Percentiles rank a stretch among this genome's conserved stretches.
phyloP scores from a whole-genome alignment of 2,329 filamentous ascomycete genomes.

The Claviceps cyperi region DNA sequence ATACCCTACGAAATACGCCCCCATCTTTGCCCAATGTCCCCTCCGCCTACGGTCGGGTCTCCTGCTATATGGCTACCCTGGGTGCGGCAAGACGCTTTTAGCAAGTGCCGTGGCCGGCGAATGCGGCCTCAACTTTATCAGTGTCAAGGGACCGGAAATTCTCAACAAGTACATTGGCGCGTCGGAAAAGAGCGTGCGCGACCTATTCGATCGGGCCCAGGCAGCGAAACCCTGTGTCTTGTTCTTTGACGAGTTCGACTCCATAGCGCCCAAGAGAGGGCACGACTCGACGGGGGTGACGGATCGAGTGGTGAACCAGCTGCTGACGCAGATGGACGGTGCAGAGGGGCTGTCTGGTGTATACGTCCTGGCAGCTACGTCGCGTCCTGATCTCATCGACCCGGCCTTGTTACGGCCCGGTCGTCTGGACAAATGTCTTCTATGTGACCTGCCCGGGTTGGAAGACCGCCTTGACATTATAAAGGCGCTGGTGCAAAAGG shows the following conservation, averaged over 20 bases:
- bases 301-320: slow-evolving; percentile 93
- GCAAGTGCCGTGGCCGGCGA: slow-evolving; percentile 96
- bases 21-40: slow-evolving; percentile 92
- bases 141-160: slow-evolving; percentile 94
- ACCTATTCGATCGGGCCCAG: slow-evolving; percentile 83
- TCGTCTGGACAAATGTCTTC: slow-evolving; percentile 78
- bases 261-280: slow-evolving; percentile 89
- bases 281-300: slow-evolving; percentile 98
- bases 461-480: slow-evolving; percentile 84
- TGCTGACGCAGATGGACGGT: slow-evolving; percentile 97
- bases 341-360: slow-evolving; percentile 90
- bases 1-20: slow-evolving; percentile 95
- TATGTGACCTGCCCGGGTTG: slow-evolving; percentile 74
- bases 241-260: slow-evolving; percentile 98
- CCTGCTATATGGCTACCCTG: slow-evolving; percentile 85
- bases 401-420: slow-evolving; percentile 84
- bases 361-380: slow-evolving; percentile 91
- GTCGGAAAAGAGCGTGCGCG: slow-evolving; percentile 88
- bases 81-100: slow-evolving; percentile 90
- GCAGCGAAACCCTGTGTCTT: slow-evolving; percentile 86
- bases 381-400: slow-evolving; percentile 85
- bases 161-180: slow-evolving; percentile 98
- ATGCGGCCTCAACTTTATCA: slow-evolving; percentile 96
- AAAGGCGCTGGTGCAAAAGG: slow-evolving; percentile 64
- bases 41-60: slow-evolving; percentile 87